These are phyloP conservation scores for Chlamydomonas sp. DNA, from an alignment of 139 green algal genomes.

Conservation along the genomic window DNA sequence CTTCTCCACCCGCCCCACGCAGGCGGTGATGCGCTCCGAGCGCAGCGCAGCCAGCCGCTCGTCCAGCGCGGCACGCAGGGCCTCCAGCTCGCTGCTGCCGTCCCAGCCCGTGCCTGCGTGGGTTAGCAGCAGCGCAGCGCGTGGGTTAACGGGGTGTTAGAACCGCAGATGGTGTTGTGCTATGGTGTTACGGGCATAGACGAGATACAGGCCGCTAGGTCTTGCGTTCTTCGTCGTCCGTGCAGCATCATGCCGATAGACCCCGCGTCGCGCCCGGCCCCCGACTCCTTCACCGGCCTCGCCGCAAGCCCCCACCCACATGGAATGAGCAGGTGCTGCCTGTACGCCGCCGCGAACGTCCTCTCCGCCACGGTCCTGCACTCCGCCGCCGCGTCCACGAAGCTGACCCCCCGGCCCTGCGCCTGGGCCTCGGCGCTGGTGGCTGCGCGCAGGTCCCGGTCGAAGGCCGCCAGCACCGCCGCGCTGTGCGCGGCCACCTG, in stretches of 20 bases:
- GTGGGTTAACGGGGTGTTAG: not conserved
- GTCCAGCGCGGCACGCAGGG: constrained; percentile 25
- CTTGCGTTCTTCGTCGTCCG: too few species aligned
- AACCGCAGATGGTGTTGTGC: too few species aligned
- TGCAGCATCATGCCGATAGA: too few species aligned
- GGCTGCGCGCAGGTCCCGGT: constrained; percentile 11
- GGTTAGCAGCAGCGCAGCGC: not conserved
- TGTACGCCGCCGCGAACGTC: not conserved
- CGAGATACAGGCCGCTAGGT: too few species aligned
- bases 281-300: too few species aligned
- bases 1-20: constrained; percentile 10
- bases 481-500: constrained; percentile 65
- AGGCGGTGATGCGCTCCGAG: not conserved
- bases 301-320: not conserved
- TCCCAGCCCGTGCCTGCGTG: constrained; percentile 40
- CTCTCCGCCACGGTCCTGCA: not conserved
- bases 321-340: constrained; percentile 14
- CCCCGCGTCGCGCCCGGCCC: too few species aligned
- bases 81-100: constrained; percentile 18
- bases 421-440: too few species aligned
- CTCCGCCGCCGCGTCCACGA: constrained; percentile 16
- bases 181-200: too few species aligned
- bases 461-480: constrained; percentile 24
- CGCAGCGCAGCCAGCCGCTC: constrained; percentile 12
- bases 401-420: not conserved